These are phyloP conservation scores for Fusarium beomiforme DNA, from an alignment of 2,329 filamentous ascomycete genomes.

Conservation along the genomic window DNA sequence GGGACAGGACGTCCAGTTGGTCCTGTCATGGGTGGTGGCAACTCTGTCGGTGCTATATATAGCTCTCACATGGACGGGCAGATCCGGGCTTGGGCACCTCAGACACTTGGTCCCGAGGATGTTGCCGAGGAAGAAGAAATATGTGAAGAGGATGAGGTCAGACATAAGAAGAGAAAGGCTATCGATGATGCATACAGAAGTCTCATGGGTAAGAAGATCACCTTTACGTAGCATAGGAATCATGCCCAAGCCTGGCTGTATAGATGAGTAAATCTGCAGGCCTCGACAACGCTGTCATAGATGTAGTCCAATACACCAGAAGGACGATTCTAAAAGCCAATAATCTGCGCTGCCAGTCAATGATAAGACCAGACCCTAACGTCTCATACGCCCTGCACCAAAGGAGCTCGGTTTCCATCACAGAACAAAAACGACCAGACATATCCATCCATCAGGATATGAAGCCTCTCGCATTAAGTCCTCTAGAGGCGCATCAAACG, in stretches of 20 bases:
- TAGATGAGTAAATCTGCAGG: background rate
- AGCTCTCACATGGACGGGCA: conserved; percentile 86
- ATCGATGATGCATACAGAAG: conserved; percentile 83
- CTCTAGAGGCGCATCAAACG: conserved; percentile 81
- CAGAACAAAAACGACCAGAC: conserved; percentile 81
- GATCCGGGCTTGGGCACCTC: conserved; percentile 81
- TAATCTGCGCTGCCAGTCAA: background rate
- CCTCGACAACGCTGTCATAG: background rate
- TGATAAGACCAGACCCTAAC: conserved; percentile 15
- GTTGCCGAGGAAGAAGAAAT: conserved; percentile 58
- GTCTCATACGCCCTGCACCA: conserved; percentile 23
- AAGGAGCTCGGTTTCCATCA: conserved; percentile 34
- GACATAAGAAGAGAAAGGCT: conserved; percentile 75
- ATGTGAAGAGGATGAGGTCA: conserved; percentile 56
- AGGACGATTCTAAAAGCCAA: background rate
- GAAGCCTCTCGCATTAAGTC: conserved; percentile 84
- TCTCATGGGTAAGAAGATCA: conserved; percentile 77
- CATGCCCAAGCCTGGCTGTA: background rate
- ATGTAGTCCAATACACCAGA: background rate
- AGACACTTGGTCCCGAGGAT: conserved; percentile 61
- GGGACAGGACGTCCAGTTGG: conserved; percentile 68
- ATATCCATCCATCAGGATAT: conserved; percentile 93
- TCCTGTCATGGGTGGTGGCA: conserved; percentile 67
- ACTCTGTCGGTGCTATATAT: conserved; percentile 69
- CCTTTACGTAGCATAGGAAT: conserved; percentile 57